phyloP scores from a whole-genome alignment of 2,329 filamentous ascomycete species.

The Penicillium griseofulvum region DNA sequence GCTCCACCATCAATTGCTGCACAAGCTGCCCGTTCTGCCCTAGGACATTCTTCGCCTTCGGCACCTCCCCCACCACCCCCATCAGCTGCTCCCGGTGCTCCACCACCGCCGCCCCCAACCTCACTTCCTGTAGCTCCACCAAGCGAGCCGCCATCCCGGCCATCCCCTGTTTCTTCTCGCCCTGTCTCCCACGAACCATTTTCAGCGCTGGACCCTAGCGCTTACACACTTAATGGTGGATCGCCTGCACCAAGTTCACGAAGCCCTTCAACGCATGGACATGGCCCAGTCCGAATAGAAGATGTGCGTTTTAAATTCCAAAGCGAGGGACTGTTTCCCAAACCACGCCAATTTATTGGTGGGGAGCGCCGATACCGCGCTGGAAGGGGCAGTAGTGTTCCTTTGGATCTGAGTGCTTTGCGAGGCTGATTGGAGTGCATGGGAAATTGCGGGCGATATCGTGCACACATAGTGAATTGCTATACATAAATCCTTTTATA shows the following conservation, averaged over 20 bases:
- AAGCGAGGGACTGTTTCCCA: constrained; percentile 75
- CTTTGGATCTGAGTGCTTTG: constrained; percentile 67
- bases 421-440: constrained; percentile 28
- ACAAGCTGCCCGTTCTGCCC: constrained; percentile 59
- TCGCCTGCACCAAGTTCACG: constrained; percentile 27
- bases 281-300: constrained; percentile 57
- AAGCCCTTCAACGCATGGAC: constrained; percentile 27
- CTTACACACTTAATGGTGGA: constrained; percentile 71
- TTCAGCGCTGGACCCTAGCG: constrained; percentile 70
- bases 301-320: constrained; percentile 87
- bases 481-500: constrained; percentile 12
- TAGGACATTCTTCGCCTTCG: constrained; percentile 44
- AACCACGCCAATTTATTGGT: constrained; percentile 77
- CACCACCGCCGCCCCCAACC: constrained; percentile 36
- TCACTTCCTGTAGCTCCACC: constrained; percentile 40
- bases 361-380: constrained; percentile 78
- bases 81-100: constrained; percentile 45
- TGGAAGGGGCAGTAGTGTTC: constrained; percentile 89
- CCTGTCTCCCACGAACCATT: constrained; percentile 47
- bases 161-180: constrained; percentile 38
- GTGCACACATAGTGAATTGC: constrained; percentile 25
- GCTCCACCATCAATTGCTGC: constrained; percentile 51
- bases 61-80: constrained; percentile 49
- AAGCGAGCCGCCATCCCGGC: constrained; percentile 46
- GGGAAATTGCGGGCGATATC: constrained; percentile 25